Evolutionary conservation across 1,284 basidiomycete species (phyloP), one percentile per base, ranked within the genome.

Genomic region (Heterobasidion parviporum): DNA sequence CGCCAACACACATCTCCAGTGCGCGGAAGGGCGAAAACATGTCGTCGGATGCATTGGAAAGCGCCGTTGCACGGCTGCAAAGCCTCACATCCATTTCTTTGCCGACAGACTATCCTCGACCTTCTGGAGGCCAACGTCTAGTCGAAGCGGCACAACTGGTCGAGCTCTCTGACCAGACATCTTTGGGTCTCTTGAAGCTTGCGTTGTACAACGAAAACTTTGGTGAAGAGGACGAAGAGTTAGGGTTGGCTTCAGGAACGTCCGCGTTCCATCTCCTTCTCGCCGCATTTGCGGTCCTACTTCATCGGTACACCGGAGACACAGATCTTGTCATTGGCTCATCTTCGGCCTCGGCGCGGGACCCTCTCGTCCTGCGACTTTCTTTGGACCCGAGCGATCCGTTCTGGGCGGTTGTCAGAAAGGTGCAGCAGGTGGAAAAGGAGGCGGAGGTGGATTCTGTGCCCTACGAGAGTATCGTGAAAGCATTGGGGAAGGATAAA

Each of bases 301-400:
- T 99, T 12, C 94, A 98, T 75, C 81, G 97, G 46, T 98, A 95
- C 74, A 98, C 97, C 0, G 94, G 92, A 53, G 97, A 99, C 70
- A 95, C 88, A 12, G 94, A 98, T 64, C 79, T 99, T 60, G 81
- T 98, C 59, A 89, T 99, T 63, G 95, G 92, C 53, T 94, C 94
- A 1, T 95, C 93, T 15, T 89, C 90, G 16, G 83, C 87, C 1
- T 76, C 82, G n/a, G 83, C 82, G 1, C 80, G 82, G 41, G 83
- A 90, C 58, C 94, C 95, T 7, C 76, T 98, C 45, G 80, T 98
- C 38, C 80, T 99, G 54, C 84, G 94, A 45, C 74, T 98, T 56
- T 82, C 88, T 33, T 77, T 98, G 47, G 92, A 95, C 60, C 88
- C 94, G 0, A 80, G 81, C 38, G 92, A 95, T 74, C 87, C 93